These are phyloP conservation scores for Pseudogymnoascus sp. DNA, from an alignment of 2,329 filamentous ascomycete genomes.

Conservation along the genomic window DNA sequence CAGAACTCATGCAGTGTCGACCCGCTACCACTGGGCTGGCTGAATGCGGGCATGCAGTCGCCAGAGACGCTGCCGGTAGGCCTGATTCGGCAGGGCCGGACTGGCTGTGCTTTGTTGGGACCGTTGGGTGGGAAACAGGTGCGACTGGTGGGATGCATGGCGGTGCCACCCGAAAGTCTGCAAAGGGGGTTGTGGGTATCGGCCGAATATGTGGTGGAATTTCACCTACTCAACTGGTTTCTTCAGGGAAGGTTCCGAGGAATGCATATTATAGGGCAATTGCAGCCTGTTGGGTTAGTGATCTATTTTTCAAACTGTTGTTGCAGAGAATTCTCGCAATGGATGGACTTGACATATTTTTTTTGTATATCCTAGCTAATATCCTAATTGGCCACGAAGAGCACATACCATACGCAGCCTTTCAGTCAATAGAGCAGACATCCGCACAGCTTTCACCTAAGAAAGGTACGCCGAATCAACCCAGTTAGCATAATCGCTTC, in stretches of 20 bases:
- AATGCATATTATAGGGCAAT: neutral
- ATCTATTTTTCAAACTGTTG: neutral
- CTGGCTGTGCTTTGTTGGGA: neutral
- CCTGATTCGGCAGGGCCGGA: neutral
- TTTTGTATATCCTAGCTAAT: neutral
- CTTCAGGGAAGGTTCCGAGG: neutral
- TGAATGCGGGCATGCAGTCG: neutral
- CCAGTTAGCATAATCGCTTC: slow-evolving; percentile 35
- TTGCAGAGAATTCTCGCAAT: neutral
- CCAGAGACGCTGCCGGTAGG: neutral
- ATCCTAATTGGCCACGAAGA: neutral
- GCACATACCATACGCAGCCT: neutral
- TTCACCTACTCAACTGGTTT: neutral
- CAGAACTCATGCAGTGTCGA: neutral
- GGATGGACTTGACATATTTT: neutral
- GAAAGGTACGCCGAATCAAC: slow-evolving; percentile 37
- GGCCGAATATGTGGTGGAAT: neutral
- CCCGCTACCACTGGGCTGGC: neutral
- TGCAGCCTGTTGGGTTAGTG: neutral
- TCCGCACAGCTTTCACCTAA: slow-evolving; percentile 13
- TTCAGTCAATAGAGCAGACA: neutral
- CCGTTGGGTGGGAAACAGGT: neutral
- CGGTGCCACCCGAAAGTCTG: neutral
- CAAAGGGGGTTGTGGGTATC: neutral
- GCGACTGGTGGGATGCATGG: neutral